Percentiles rank a stretch among this genome's conserved stretches.
Conservation (phyloP, 2,329 filamentous ascomycete species). For the Pseudopyrenochaeta lycopersici region DNA sequence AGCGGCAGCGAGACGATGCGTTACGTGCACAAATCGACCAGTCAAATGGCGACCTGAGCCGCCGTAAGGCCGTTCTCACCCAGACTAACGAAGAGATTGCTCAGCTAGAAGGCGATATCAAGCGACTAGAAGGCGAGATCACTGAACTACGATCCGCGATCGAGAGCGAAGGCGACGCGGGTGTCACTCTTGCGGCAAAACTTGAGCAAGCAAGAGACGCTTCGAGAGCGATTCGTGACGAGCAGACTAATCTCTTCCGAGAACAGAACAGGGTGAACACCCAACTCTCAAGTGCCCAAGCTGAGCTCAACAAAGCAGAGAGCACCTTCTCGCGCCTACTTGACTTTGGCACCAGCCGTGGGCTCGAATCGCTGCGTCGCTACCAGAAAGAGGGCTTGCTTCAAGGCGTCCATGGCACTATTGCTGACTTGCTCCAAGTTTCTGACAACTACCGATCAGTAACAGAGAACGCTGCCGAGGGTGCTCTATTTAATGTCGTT, state of each 20-base stretch:
- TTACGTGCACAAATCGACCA: conserved; percentile 83
- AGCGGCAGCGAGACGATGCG: conserved; percentile 86
- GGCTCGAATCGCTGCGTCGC: conserved; percentile 84
- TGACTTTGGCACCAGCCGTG: conserved; percentile 86
- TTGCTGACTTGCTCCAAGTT: conserved; percentile 92
- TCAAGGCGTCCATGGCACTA: conserved; percentile 86
- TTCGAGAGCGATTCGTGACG: conserved; percentile 81
- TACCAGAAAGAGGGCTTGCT: conserved; percentile 82
- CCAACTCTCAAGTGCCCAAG: conserved; percentile 76
- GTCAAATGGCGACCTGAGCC: conserved; percentile 76
- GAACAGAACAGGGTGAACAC: conserved; percentile 89
- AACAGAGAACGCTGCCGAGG: conserved; percentile 90
- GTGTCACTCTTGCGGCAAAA: conserved; percentile 75
- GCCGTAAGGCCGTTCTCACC: conserved; percentile 83
- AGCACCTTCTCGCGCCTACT: conserved; percentile 82
- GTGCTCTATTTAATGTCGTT: conserved; percentile 93
- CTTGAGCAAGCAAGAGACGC: conserved; percentile 80
- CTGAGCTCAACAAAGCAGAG: conserved; percentile 81
- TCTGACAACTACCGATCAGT: conserved; percentile 85
- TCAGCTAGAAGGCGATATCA: conserved; percentile 75
- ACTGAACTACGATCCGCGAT: conserved; percentile 74
- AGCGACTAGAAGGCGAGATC: conserved; percentile 76
- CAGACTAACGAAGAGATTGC: conserved; percentile 85
- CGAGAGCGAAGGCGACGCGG: conserved; percentile 79
- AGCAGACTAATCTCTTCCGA: conserved; percentile 85